Conservation (phyloP, 768 basidiomycete genomes). For the Guyanaporus albipodus region DNA sequence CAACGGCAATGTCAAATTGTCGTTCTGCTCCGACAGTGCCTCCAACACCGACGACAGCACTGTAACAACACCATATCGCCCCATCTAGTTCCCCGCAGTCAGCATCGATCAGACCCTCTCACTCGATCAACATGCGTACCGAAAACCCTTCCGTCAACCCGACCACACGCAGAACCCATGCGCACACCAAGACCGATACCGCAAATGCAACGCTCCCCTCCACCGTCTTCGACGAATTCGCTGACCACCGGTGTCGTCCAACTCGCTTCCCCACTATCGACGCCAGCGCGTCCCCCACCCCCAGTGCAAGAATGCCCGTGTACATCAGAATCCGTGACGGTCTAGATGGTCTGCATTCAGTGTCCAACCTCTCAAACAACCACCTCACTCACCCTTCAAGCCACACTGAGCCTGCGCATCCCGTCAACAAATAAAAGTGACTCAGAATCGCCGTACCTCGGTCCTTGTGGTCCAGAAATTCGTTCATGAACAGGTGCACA, state of each 20-base stretch:
- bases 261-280: slow-evolving; percentile 87
- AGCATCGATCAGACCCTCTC: slow-evolving; percentile 10
- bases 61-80: slow-evolving; percentile 61
- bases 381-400: slow-evolving; percentile 74
- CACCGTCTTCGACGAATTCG: slow-evolving; percentile 79
- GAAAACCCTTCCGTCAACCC: slow-evolving; percentile 74
- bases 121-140: slow-evolving; percentile 42
- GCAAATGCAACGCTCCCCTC: slow-evolving; percentile 88
- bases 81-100: slow-evolving; percentile 44
- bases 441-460: slow-evolving; percentile 93
- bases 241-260: slow-evolving; percentile 81
- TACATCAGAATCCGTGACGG: slow-evolving; percentile 55
- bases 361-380: not conserved
- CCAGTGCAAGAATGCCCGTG: slow-evolving; percentile 85
- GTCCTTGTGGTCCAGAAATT: slow-evolving; percentile 95
- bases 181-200: slow-evolving; percentile 61
- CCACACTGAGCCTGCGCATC: slow-evolving; percentile 93
- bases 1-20: slow-evolving; percentile 94
- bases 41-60: slow-evolving; percentile 74
- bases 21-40: slow-evolving; percentile 92
- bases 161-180: slow-evolving; percentile 64
- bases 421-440: slow-evolving; percentile 95
- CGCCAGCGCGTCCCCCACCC: slow-evolving; percentile 92
- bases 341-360: slow-evolving; percentile 27
- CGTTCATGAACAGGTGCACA: slow-evolving; percentile 94